Percentiles rank a stretch among this genome's conserved stretches.
These are phyloP conservation scores for Tanacetum coccineum DNA, from an alignment of 129 eudicot genomes.

Conservation along the genomic window DNA sequence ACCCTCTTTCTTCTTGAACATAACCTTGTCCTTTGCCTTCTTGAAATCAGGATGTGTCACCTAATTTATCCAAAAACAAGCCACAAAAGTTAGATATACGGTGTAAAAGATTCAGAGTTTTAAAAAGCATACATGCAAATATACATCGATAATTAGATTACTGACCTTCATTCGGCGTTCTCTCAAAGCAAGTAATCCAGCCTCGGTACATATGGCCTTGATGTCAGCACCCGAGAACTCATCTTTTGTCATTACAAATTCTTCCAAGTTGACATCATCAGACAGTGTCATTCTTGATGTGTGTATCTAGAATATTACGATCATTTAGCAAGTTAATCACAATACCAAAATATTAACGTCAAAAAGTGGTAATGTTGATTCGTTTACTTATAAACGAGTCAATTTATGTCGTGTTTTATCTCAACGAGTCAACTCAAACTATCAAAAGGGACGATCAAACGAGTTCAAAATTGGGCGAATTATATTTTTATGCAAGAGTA, in stretches of 20 bases:
- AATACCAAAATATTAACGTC: not conserved
- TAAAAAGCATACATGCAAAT: no score
- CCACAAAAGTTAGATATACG: no score
- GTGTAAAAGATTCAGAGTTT: no score
- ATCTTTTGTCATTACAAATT: conserved; percentile 91
- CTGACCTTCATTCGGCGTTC: conserved; percentile 97
- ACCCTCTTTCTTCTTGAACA: no score
- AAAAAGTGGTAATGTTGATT: not conserved
- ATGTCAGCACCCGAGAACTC: conserved; percentile 98
- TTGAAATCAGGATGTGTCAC: no score
- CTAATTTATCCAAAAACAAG: no score
- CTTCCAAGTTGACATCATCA: conserved; percentile 90
- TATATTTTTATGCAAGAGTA: no score
- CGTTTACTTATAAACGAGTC: no score
- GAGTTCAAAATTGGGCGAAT: not conserved
- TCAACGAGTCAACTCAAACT: not conserved
- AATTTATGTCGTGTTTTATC: not conserved
- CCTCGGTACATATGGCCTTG: conserved; percentile 97
- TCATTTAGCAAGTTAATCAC: conserved; percentile 5
- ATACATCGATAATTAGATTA: not conserved
- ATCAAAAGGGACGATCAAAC: not conserved
- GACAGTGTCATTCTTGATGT: conserved; percentile 94
- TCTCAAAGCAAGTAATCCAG: conserved; percentile 86
- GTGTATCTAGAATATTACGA: conserved; percentile 53
- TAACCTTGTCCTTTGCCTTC: no score